Evolutionary conservation across 768 basidiomycete species (phyloP).

Genomic region (Boletus subcaerulescens): DNA sequence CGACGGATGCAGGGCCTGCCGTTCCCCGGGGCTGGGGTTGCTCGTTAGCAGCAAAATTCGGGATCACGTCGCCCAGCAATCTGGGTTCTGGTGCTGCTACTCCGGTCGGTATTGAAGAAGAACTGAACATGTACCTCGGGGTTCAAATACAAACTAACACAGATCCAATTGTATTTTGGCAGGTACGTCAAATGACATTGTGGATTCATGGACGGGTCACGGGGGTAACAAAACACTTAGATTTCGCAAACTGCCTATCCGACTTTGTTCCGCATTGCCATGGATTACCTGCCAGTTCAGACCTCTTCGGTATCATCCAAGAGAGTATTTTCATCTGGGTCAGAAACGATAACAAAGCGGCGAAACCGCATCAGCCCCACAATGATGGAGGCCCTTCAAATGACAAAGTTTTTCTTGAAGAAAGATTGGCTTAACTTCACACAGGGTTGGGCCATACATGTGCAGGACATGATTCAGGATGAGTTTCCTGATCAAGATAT

Average conservation of each 20-base stretch:
- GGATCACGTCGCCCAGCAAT: background rate
- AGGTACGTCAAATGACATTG: background rate
- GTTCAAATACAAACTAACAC: background rate
- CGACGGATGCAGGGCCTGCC: no score
- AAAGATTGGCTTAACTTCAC: no score
- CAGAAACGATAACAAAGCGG: background rate
- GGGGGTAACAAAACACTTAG: no score
- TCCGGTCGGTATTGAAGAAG: background rate
- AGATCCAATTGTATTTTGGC: background rate
- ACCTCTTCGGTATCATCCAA: background rate
- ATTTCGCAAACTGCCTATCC: background rate
- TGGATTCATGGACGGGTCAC: no score
- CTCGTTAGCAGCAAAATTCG: no score
- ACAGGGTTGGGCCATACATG: no score
- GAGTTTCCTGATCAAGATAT: no score
- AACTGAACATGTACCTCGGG: background rate
- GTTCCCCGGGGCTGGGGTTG: no score
- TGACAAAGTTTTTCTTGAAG: no score
- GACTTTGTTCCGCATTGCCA: background rate
- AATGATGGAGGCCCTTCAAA: no score
- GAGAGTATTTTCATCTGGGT: background rate
- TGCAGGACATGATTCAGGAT: no score
- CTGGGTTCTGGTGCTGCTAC: background rate
- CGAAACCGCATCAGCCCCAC: background rate
- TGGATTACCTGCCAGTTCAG: background rate